Percentiles rank a stretch among this genome's conserved stretches.
These are phyloP conservation scores for Arthroderma uncinatum DNA, from an alignment of 2,329 filamentous ascomycete genomes.

Conservation along the genomic window DNA sequence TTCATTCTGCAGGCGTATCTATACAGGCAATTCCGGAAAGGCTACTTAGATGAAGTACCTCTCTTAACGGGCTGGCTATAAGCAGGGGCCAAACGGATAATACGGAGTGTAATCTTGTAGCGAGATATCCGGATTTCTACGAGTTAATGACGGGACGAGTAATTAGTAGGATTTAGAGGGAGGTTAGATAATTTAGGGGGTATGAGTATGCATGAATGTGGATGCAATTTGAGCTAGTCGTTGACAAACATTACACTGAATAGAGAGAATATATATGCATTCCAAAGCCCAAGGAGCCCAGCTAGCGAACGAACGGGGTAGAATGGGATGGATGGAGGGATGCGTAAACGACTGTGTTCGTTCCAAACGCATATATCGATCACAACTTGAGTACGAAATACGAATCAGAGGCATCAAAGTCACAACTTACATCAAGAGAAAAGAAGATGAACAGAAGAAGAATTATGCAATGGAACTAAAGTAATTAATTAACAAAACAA, in stretches of 20 bases:
- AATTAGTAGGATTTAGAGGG: too few relatives aligned
- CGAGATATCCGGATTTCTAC: too few relatives aligned
- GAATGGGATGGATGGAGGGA: background rate
- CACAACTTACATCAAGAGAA: background rate
- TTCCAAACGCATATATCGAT: background rate
- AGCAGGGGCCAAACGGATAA: too few relatives aligned
- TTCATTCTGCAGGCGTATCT: too few relatives aligned
- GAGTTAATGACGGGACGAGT: too few relatives aligned
- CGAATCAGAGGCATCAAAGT: background rate
- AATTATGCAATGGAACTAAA: slow-evolving; percentile 2
- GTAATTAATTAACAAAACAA: slow-evolving; percentile 3
- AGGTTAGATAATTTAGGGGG: too few relatives aligned
- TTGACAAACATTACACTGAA: background rate
- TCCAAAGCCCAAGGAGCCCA: background rate
- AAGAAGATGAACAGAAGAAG: background rate
- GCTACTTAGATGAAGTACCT: too few relatives aligned
- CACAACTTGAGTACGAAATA: background rate
- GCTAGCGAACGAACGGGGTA: background rate
- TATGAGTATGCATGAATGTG: too few relatives aligned
- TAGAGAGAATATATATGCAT: background rate
- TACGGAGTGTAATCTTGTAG: too few relatives aligned
- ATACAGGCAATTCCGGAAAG: too few relatives aligned
- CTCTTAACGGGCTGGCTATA: too few relatives aligned
- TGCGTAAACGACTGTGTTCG: too few relatives aligned
- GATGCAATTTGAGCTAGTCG: background rate